phyloP scores from a whole-genome alignment of 192 early-diverging fungal species.

The Backusella luteola region DNA sequence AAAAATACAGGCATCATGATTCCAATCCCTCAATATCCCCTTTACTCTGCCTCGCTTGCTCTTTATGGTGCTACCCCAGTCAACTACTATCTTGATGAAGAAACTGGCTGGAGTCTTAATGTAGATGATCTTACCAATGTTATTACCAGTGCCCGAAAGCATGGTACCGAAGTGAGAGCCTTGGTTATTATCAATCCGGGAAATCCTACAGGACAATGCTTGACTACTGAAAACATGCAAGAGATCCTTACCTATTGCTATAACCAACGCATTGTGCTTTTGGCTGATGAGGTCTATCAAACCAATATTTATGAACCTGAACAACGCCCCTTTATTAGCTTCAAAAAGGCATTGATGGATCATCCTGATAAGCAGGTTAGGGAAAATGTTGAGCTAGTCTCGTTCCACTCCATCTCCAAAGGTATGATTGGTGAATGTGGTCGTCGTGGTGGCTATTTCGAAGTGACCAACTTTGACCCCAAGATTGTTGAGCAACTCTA shows the following conservation, averaged over 20 bases:
- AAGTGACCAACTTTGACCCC: conserved; percentile 77
- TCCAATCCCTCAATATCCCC: conserved; percentile 97
- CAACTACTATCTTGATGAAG: conserved; percentile 93
- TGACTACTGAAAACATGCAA: conserved; percentile 73
- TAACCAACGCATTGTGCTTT: conserved; percentile 72
- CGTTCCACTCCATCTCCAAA: conserved; percentile 95
- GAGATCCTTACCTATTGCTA: conserved; percentile 89
- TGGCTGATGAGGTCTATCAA: conserved; percentile 99
- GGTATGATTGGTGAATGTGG: conserved; percentile 99
- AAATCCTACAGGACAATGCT: conserved; percentile 94
- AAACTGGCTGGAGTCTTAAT: conserved; percentile 76
- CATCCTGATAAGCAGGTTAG: conserved; percentile 11
- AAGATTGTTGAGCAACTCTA: conserved; percentile 80
- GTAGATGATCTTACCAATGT: conserved; percentile 61
- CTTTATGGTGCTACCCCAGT: conserved; percentile 81
- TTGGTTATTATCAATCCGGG: conserved; percentile 98
- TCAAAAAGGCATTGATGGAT: conserved; percentile 89
- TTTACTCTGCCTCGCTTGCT: conserved; percentile 91
- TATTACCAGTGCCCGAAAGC: conserved; percentile 54
- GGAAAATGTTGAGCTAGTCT: conserved; percentile 80
- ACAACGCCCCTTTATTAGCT: conserved; percentile 86
- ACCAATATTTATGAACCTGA: conserved; percentile 84
- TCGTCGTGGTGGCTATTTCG: conserved; percentile 95
- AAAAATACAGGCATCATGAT: conserved; percentile 93
- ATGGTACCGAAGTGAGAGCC: conserved; percentile 86